Percentiles rank a stretch among this genome's conserved stretches.
Evolutionary conservation across 805 yeast species (phyloP).

Genomic region (Tetrapisispora taiwanensis): DNA sequence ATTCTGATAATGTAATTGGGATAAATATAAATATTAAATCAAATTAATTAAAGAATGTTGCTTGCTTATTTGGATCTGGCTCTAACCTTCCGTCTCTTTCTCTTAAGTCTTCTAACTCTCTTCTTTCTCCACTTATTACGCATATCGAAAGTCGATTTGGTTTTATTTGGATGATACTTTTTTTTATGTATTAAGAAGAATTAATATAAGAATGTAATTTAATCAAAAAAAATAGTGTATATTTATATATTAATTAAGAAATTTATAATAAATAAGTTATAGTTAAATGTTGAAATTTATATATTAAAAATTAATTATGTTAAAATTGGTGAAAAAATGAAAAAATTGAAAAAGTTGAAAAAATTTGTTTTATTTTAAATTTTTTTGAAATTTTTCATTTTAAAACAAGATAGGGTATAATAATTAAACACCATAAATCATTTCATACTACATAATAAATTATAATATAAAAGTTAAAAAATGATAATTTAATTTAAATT

Average conservation of each 20-base stretch:
- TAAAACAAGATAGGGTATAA: not conserved
- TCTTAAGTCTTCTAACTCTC: conserved; percentile 99
- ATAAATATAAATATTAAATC: not conserved
- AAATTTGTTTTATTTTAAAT: not conserved
- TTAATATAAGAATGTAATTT: not conserved
- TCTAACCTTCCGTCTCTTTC: conserved; percentile 99
- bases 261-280: not conserved
- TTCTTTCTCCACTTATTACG: conserved; percentile 99
- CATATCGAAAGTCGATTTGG: conserved; percentile 33
- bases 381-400: not conserved
- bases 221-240: not conserved
- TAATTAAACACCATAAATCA: not conserved
- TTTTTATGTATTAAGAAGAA: not conserved
- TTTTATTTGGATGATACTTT: conserved; percentile 4
- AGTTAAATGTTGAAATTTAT: not conserved
- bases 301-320: not conserved
- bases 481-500: too few species aligned
- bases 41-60: conserved; percentile 3
- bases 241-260: not conserved
- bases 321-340: not conserved
- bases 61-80: conserved; percentile 96
- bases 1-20: conserved; percentile 1
- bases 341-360: not conserved
- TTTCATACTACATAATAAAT: conserved; percentile 1
- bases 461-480: too few species aligned